phyloP scores from a whole-genome alignment of 1,284 basidiomycete genomes.

The Heterobasidion occidentale region DNA sequence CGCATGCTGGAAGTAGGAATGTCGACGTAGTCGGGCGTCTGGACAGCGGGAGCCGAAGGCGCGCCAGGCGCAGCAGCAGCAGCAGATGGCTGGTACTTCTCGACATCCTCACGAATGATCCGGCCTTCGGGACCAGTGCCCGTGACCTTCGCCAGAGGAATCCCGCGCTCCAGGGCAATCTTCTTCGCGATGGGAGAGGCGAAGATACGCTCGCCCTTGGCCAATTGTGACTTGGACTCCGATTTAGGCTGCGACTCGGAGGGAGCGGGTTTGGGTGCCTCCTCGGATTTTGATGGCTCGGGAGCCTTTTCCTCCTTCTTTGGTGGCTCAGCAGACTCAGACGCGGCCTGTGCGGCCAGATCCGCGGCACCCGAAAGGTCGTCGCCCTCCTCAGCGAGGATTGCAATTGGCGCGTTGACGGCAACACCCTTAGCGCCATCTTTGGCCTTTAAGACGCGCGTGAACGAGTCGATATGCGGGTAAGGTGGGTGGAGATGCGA shows the following conservation, averaged over 20 bases:
- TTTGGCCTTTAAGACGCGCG: constrained; percentile 38
- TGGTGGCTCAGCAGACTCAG: constrained; percentile 24
- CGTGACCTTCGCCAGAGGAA: constrained; percentile 88
- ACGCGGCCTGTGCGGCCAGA: constrained; percentile 60
- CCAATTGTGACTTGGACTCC: constrained; percentile 44
- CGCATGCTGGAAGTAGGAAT: constrained; percentile 95
- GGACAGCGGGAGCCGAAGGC: constrained; percentile 30
- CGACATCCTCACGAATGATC: constrained; percentile 91
- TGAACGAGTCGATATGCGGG: not conserved
- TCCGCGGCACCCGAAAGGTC: constrained; percentile 80
- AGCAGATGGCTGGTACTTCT: constrained; percentile 68
- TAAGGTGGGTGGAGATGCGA: constrained; percentile 1
- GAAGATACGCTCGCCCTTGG: constrained; percentile 78
- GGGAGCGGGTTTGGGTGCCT: constrained; percentile 26
- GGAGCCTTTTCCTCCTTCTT: constrained; percentile 21
- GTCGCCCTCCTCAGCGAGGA: constrained; percentile 91
- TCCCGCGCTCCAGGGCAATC: constrained; percentile 91
- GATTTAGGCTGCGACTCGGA: constrained; percentile 23
- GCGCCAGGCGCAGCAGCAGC: constrained; percentile 34
- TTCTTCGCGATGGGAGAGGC: constrained; percentile 95
- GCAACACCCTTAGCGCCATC: constrained; percentile 85
- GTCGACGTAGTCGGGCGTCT: constrained; percentile 75
- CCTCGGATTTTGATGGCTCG: constrained; percentile 23
- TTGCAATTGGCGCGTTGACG: constrained; percentile 85
- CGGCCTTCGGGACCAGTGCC: constrained; percentile 93